Conservation (phyloP, 2,329 filamentous ascomycete species). For the Xylariaceae sp. region DNA sequence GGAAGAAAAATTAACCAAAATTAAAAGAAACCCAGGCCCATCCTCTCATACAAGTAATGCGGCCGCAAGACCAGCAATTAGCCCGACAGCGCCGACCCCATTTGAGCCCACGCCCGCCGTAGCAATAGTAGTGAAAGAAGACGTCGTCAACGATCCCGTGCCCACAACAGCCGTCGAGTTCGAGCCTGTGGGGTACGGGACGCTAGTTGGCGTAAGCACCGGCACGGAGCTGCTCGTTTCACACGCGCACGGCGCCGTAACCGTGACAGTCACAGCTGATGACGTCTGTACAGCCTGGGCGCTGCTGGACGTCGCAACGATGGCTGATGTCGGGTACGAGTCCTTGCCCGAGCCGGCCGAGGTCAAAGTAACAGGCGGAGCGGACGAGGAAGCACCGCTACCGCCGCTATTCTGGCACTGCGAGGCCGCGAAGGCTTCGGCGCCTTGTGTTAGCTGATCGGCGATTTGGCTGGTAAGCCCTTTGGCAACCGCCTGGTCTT, state of each 20-base stretch:
- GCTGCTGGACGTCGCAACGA: background rate
- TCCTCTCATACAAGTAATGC: conserved; percentile 30
- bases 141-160: conserved; percentile 22
- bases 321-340: conserved; percentile 5
- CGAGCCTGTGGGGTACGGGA: conserved; percentile 14
- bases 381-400: background rate
- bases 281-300: background rate
- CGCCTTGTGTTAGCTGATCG: conserved; percentile 22
- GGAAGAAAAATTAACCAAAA: no score
- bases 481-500: conserved; percentile 22
- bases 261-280: conserved; percentile 23
- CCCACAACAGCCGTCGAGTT: conserved; percentile 29
- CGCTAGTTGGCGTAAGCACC: background rate
- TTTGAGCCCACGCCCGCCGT: conserved; percentile 30
- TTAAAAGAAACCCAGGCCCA: no score
- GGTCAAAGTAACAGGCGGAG: background rate
- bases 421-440: conserved; percentile 20
- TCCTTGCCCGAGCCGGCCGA: background rate
- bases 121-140: conserved; percentile 21
- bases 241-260: conserved; percentile 26
- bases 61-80: conserved; percentile 33
- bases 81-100: conserved; percentile 29
- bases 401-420: conserved; percentile 27
- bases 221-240: conserved; percentile 2
- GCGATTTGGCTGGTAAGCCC: conserved; percentile 21